Conservation (phyloP, 345 rosid species). For the Salix brachista region DNA sequence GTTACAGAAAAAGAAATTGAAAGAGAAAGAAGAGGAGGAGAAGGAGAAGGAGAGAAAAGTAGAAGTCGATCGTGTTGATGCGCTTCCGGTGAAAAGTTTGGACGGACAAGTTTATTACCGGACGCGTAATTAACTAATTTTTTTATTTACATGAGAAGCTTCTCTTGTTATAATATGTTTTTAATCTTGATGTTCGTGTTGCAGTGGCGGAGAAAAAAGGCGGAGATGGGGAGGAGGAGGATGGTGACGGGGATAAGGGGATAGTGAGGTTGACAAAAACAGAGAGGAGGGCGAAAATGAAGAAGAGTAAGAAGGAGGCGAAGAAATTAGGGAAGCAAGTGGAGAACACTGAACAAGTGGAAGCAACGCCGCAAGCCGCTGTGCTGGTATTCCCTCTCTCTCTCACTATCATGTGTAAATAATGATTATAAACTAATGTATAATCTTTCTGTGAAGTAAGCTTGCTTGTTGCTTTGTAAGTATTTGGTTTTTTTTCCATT, state of each 20-base stretch:
- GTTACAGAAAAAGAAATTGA: conserved; percentile 35
- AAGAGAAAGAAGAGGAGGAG: conserved; percentile 38
- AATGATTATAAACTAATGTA: too few relatives aligned
- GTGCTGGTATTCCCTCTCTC: conserved; percentile 48
- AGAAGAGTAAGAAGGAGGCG: conserved; percentile 71
- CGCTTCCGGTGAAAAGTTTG: conserved; percentile 77
- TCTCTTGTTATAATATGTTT: not conserved
- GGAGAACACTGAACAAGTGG: conserved; percentile 32
- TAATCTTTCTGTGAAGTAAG: not conserved
- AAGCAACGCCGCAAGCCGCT: conserved; percentile 63
- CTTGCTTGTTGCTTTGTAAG: too few relatives aligned
- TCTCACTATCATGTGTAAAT: too few relatives aligned
- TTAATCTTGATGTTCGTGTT: not conserved
- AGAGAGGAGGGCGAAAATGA: conserved; percentile 74
- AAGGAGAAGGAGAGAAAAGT: conserved; percentile 22
- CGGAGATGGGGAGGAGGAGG: conserved; percentile 21
- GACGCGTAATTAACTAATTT: conserved; percentile 29
- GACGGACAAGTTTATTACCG: conserved; percentile 72
- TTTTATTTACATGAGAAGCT: not conserved
- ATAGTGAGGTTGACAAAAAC: conserved; percentile 54
- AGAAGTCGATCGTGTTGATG: conserved; percentile 65
- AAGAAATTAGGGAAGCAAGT: conserved; percentile 57
- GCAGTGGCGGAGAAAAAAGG: conserved; percentile 13
- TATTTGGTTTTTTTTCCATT: too few relatives aligned
- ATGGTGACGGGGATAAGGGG: conserved; percentile 28